Percentiles rank a stretch among this genome's conserved stretches.
phyloP scores from a whole-genome alignment of 1,139 yeast genomes.

The Saccharomyces hybrid region DNA sequence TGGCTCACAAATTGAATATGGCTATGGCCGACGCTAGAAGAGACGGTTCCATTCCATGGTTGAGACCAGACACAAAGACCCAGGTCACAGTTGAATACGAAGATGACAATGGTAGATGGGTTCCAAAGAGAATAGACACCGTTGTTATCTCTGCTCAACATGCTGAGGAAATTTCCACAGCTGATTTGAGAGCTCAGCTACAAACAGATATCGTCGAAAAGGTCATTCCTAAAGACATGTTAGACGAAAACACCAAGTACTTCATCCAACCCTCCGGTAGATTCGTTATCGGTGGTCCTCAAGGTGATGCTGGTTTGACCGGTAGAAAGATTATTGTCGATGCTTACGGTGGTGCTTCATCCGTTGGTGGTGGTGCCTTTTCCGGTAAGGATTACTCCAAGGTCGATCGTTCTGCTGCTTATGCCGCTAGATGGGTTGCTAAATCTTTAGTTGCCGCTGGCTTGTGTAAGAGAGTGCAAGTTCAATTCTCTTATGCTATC shows the following conservation, averaged over 20 bases:
- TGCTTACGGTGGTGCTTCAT: constrained; percentile 99
- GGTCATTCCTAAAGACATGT: constrained; percentile 83
- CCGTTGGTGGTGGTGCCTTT: constrained; percentile 99
- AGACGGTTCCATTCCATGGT: constrained; percentile 87
- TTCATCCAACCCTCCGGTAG: constrained; percentile 99
- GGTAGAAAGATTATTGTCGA: constrained; percentile 99
- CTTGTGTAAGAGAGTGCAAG: constrained; percentile 93
- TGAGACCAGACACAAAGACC: constrained; percentile 99
- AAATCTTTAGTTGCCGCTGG: constrained; percentile 93
- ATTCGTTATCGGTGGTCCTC: constrained; percentile 99
- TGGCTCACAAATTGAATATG: constrained; percentile 93
- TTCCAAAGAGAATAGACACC: constrained; percentile 95
- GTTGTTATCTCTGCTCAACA: constrained; percentile 97
- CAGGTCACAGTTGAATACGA: constrained; percentile 97
- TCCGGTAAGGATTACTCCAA: constrained; percentile 99
- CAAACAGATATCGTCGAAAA: constrained; percentile 74
- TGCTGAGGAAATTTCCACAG: constrained; percentile 91
- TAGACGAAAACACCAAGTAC: constrained; percentile 91
- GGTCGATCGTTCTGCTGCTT: constrained; percentile 99
- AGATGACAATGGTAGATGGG: constrained; percentile 89
- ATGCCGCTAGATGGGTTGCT: constrained; percentile 99
- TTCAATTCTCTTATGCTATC: constrained; percentile 97
- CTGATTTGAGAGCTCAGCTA: constrained; percentile 75
- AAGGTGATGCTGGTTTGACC: constrained; percentile 99
- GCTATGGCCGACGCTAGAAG: constrained; percentile 97